A percentile compares a stretch with the other conserved stretches of the same genome.
Conservation (phyloP, 306 rosid species). For the Betula pendula region DNA sequence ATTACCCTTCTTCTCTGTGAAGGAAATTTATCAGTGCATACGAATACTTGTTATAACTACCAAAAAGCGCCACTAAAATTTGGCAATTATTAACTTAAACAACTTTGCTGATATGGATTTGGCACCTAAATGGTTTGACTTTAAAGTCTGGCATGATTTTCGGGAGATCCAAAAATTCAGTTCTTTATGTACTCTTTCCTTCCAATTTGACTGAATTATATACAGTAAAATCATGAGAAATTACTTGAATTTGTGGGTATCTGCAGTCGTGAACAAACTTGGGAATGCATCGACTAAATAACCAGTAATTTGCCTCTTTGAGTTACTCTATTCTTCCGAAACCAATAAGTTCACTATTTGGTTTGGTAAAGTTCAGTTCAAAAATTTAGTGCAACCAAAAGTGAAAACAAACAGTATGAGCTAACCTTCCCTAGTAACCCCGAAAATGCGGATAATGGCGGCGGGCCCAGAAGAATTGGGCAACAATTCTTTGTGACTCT, state of each 20-base stretch:
- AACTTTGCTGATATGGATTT: slow-evolving; percentile 13
- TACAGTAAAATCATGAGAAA: background rate
- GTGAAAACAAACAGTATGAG: background rate
- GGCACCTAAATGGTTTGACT: slow-evolving; percentile 9
- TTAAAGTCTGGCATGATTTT: background rate
- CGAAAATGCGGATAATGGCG: slow-evolving; percentile 88
- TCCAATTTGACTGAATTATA: background rate
- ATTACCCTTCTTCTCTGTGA: background rate
- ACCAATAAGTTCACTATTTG: background rate
- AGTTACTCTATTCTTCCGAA: background rate
- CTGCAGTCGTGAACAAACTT: background rate
- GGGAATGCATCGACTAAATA: background rate
- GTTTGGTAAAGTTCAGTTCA: background rate
- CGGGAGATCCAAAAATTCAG: background rate
- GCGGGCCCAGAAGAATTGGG: slow-evolving; percentile 75
- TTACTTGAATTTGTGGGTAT: background rate
- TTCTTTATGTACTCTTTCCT: background rate
- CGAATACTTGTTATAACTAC: background rate
- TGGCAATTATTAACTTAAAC: background rate
- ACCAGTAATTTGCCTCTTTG: background rate
- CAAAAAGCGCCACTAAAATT: too few species aligned
- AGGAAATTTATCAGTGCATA: background rate
- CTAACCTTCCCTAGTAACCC: slow-evolving; percentile 92
- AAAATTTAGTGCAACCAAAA: background rate
- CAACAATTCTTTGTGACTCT: slow-evolving; percentile 58